Evolutionary conservation across 208 protist species (phyloP), one percentile per base, ranked within the genome.

Genomic region (Plasmodiophora brassicae): DNA sequence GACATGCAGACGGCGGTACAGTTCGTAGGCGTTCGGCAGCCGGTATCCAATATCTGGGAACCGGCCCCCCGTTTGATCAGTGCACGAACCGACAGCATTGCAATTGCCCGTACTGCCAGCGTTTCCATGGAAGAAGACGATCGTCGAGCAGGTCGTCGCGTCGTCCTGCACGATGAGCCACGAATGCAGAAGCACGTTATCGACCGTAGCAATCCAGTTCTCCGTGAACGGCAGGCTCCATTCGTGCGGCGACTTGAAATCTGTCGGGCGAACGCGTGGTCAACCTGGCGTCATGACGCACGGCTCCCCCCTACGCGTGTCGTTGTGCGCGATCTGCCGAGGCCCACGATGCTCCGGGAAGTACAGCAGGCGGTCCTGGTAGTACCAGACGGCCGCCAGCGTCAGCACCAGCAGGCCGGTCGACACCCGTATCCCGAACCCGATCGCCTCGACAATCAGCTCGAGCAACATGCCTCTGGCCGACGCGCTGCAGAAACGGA

Each of bases 51-150:
- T 84, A 60, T 84, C 50, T 57, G 50, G 50, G n/a, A n/a, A n/a
- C n/a, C n/a, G n/a, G n/a, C n/a, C n/a, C n/a, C n/a, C 25, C 50
- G 25, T 57, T 57, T 25, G 20, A 57, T 57, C 25, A 57, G 25
- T 57, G 20, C 14, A 57, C 25, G 14, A 25, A 28, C 25, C 25
- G 50, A 57, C 14, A 57, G 25, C 14, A 57, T 57, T 57, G 14
- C 20, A 57, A 25, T 25, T 14, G 25, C 25, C 14, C 50, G 14
- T 57, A 57, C 50, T 84, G 38, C 71, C 71, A 22, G 71, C 71
- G n/a, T 84, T 84, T 41, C 71, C 71, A 60, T 84, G 71, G 71
- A 84, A 84, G 22, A 84, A 71, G 38, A 84, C 25, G 14, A 84
- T 20, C 14, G 71, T 84, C 22, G 38, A 22, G 20, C 71, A 41